A percentile compares a stretch with the other conserved stretches of the same genome.
Evolutionary conservation across 2,329 filamentous ascomycete genomes (phyloP).

Genomic region (Nemania bipapillata): DNA sequence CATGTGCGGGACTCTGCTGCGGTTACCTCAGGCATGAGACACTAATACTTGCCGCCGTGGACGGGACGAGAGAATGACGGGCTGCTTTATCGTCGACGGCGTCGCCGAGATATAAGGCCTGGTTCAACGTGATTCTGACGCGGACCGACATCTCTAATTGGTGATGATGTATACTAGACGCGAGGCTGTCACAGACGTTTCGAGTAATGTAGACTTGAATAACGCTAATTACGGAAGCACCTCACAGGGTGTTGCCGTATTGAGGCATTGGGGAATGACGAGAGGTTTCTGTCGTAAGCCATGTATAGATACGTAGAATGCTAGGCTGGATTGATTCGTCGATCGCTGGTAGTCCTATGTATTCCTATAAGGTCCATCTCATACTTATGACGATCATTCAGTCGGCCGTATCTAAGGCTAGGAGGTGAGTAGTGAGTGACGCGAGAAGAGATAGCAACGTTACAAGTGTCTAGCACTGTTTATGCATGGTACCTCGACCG

Average conservation of each 20-base stretch:
- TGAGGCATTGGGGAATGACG: neutral
- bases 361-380: neutral
- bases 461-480: neutral
- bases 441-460: neutral
- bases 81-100: neutral
- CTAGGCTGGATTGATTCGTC: neutral
- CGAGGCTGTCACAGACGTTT: neutral
- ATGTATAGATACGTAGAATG: too few species aligned
- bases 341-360: neutral
- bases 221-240: neutral
- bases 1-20: neutral
- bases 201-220: neutral
- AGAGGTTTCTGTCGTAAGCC: neutral
- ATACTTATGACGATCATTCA: neutral
- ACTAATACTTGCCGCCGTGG: neutral
- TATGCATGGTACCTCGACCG: neutral
- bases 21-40: neutral
- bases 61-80: neutral
- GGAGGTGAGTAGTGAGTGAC: neutral
- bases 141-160: neutral
- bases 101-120: conserved; percentile 13
- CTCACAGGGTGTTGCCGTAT: neutral
- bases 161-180: neutral
- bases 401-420: neutral
- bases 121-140: conserved; percentile 10